Conservation (phyloP, 2,329 filamentous ascomycete genomes). For the Trichoderma citrinoviride region DNA sequence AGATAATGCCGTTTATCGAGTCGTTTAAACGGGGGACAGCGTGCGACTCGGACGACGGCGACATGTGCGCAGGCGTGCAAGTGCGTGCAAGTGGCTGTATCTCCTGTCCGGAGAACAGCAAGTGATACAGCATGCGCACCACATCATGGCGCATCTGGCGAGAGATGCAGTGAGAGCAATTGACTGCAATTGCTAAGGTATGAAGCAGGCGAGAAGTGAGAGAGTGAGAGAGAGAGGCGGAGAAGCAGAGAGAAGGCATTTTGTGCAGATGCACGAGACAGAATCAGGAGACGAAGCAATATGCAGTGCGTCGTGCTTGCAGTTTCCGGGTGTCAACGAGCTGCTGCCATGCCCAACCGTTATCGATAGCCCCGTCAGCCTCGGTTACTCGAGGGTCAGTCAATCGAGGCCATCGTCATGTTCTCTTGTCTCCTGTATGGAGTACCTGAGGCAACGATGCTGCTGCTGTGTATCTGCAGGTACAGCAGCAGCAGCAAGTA, state of each 20-base stretch:
- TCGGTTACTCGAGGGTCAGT: background rate
- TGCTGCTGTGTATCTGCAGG: background rate
- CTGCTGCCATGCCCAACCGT: slow-evolving; percentile 12
- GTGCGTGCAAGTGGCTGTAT: background rate
- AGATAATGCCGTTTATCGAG: slow-evolving; percentile 14
- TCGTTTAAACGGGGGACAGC: background rate
- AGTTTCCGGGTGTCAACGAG: slow-evolving; percentile 5
- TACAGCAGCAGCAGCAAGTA: too few species aligned
- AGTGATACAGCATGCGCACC: too few species aligned
- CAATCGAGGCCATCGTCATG: too few species aligned
- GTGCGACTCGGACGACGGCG: background rate
- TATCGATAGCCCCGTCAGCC: slow-evolving; percentile 2
- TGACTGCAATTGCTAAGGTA: background rate
- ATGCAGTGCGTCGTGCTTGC: slow-evolving; percentile 10
- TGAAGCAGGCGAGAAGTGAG: background rate
- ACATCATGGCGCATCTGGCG: background rate
- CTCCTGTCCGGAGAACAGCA: too few species aligned
- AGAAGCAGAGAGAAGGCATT: too few species aligned
- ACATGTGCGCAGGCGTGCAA: background rate
- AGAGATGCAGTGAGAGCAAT: background rate
- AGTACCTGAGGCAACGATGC: too few species aligned
- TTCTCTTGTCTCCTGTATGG: background rate
- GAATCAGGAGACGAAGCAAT: slow-evolving; percentile 3
- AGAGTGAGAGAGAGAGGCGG: background rate
- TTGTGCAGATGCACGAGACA: background rate